Base-by-base conservation (phyloP, 106 monocot genomes). In the Apostasia shenzhenica region DNA sequence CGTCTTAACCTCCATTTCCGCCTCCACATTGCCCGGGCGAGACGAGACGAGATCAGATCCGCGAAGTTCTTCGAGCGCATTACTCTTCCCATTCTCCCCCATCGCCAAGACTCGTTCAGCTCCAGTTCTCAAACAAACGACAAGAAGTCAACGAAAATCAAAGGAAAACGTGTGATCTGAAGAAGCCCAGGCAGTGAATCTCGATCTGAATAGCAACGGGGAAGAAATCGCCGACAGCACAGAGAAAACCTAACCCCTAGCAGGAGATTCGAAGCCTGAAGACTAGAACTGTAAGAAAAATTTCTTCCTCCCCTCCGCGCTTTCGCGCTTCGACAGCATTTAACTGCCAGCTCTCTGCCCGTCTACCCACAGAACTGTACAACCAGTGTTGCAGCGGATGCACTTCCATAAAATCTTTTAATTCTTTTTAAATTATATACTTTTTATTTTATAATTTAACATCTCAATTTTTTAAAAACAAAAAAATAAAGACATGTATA, bases 261-360 rank as follows among this genome's bases (percentile, higher is more conserved):
- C 38, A 48, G 44, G 54, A 68, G 7, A 4, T 40, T 9, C 4
- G 11, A 8, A 61, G 61, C 14, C 10, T 48, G 37, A 60, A 38
- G 60, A 9, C 13, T 12, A 5, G 8, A 13, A 48, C 3, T 50
- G 44, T 48, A 11, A 48, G 46, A 67, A 26, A 10, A 46, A 48
- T 14, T 13, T 46, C 11, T 13, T 12, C n/a, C 14, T 49, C n/a
- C 6, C 3, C 12, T 14, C 14, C 47, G 13, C 11, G 42, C 55
- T 69, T 9, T 47, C 14, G 40, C 6, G 6, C 59, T 54, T 50
- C 59, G 58, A 75, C 67, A 58, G 75, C 59, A 57, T 42, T 58
- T 75, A 75, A 67, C 75, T 37, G 67, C 49, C 75, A 75, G 62
- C 45, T 14, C 48, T 49, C 44, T 58, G 45, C 57, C 70, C 70